These are phyloP conservation scores for Cryphonectria radicalis DNA, from an alignment of 2,329 filamentous ascomycete species.

Conservation along the genomic window DNA sequence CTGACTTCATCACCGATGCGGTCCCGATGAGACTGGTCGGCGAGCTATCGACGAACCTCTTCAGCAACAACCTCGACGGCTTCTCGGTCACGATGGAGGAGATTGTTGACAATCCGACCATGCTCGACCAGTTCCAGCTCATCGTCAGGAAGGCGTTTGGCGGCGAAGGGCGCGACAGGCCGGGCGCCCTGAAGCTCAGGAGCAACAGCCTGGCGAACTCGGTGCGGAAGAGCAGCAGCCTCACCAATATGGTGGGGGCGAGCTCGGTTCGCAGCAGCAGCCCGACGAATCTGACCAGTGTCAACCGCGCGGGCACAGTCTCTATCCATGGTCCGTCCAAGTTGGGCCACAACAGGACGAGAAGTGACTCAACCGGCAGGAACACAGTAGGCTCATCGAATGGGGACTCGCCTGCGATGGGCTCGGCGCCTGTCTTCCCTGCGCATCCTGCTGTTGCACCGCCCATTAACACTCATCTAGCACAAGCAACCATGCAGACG, in stretches of 20 bases:
- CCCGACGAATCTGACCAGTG: constrained; percentile 2
- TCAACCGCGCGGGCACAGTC: constrained; percentile 24
- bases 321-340: constrained; percentile 25
- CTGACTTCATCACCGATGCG: constrained; percentile 46
- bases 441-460: constrained; percentile 26
- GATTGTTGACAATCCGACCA: constrained; percentile 54
- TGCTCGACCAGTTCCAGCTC: constrained; percentile 53
- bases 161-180: constrained; percentile 28
- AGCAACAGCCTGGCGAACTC: constrained; percentile 32
- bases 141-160: constrained; percentile 37
- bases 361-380: constrained; percentile 26
- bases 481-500: neutral
- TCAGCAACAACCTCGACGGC: constrained; percentile 43
- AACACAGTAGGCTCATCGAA: constrained; percentile 19
- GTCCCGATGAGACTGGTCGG: constrained; percentile 31
- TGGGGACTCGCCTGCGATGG: constrained; percentile 15
- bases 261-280: constrained; percentile 12
- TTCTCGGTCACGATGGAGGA: constrained; percentile 52
- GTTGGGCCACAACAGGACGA: constrained; percentile 22
- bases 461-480: constrained; percentile 11
- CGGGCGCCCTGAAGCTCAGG: constrained; percentile 18
- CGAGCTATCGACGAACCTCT: constrained; percentile 43
- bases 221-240: constrained; percentile 28
- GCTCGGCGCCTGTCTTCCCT: constrained; percentile 21
- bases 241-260: constrained; percentile 16